phyloP scores from a whole-genome alignment of 371 early-diverging fungal genomes.

The Scutellospora calospora region DNA sequence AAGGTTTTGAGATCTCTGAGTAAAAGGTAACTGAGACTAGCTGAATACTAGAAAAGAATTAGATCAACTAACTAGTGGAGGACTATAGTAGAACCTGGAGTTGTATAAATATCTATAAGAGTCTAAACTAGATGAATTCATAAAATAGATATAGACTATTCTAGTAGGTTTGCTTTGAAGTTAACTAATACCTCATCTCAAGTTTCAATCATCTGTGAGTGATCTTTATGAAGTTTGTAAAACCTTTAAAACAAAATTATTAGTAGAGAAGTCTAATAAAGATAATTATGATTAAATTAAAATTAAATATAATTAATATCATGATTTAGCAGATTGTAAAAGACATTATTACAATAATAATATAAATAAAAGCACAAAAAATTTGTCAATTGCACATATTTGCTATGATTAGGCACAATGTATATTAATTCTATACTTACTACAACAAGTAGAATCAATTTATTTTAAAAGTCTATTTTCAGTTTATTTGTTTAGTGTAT shows the following conservation, averaged over 20 bases:
- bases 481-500: constrained; percentile 14
- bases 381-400: neutral
- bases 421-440: neutral
- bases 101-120: no score
- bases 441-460: neutral
- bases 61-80: no score
- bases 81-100: no score
- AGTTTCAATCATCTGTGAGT: neutral
- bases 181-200: neutral
- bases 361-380: neutral
- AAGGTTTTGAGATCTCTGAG: no score
- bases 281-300: neutral
- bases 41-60: no score
- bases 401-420: constrained; percentile 21
- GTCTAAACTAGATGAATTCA: no score
- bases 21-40: no score
- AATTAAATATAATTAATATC: neutral
- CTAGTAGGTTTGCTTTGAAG: no score
- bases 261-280: neutral
- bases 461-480: neutral
- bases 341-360: constrained; percentile 30
- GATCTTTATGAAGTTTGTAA: neutral
- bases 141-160: no score
- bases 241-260: constrained; percentile 2
- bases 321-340: neutral